Percentiles rank a stretch among this genome's conserved stretches.
These are phyloP conservation scores for Dalbergia cochinchinensis DNA, from an alignment of 306 rosid genomes.

Conservation along the genomic window DNA sequence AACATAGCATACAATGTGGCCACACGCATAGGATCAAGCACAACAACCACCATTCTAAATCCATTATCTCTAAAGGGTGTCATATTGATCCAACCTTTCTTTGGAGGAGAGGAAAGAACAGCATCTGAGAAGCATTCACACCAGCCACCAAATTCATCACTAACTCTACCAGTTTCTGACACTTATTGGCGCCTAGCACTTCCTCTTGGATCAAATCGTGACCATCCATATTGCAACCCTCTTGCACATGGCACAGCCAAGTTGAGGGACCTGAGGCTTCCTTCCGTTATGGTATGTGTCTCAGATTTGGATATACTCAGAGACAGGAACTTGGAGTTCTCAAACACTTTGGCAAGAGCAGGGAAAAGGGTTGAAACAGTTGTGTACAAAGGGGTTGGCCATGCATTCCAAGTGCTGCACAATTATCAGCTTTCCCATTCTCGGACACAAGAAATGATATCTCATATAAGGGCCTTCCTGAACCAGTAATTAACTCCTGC, in stretches of 20 bases:
- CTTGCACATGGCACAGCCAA: constrained; percentile 50
- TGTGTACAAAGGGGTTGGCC: constrained; percentile 77
- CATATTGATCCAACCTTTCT: constrained; percentile 87
- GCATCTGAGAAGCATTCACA: constrained; percentile 61
- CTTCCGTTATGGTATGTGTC: constrained; percentile 67
- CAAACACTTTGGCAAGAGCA: constrained; percentile 58
- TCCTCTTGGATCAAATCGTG: constrained; percentile 70
- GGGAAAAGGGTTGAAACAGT: constrained; percentile 72
- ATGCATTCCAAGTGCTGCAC: constrained; percentile 80
- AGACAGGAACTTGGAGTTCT: constrained; percentile 76
- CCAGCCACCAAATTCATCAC: constrained; percentile 65
- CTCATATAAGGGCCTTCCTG: constrained; percentile 61
- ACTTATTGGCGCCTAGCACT: constrained; percentile 82
- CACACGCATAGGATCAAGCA: constrained; percentile 49
- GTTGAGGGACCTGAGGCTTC: constrained; percentile 57
- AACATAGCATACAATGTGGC: constrained; percentile 81
- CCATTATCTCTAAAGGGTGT: constrained; percentile 63
- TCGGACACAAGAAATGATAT: constrained; percentile 69
- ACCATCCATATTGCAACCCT: constrained; percentile 87
- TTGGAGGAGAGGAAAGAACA: constrained; percentile 82
- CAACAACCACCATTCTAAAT: constrained; percentile 23
- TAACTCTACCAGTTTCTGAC: constrained; percentile 67
- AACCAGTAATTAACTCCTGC: constrained; percentile 27
- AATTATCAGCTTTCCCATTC: constrained; percentile 66
- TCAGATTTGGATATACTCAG: constrained; percentile 80